These are phyloP conservation scores for Agaricus subrufescens DNA, from an alignment of 768 basidiomycete genomes.

Conservation along the genomic window DNA sequence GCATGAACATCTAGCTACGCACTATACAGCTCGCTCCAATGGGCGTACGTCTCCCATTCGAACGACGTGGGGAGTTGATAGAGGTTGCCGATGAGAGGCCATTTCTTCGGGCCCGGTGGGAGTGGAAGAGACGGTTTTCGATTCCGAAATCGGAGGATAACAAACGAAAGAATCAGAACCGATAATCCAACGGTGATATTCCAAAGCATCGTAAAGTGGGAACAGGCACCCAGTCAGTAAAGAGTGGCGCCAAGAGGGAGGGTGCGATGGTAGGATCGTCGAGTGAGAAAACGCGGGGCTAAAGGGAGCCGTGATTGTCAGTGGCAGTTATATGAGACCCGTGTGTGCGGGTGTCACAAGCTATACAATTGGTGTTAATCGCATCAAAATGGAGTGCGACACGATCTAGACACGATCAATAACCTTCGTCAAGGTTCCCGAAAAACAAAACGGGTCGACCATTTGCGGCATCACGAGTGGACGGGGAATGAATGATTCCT, in stretches of 20 bases:
- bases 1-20: not conserved
- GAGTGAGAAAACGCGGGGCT: not conserved
- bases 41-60: conserved; percentile 31
- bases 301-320: no score
- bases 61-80: conserved; percentile 30
- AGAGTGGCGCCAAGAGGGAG: not conserved
- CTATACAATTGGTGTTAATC: not conserved
- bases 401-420: not conserved
- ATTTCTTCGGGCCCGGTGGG: conserved; percentile 36
- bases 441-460: not conserved
- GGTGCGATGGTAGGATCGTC: not conserved
- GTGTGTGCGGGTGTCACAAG: not conserved
- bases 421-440: not conserved
- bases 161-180: not conserved
- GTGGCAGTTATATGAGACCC: not conserved
- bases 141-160: not conserved
- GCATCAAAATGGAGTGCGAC: conserved; percentile 7
- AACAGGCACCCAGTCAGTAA: not conserved
- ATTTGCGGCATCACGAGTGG: not conserved
- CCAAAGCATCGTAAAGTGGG: not conserved
- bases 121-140: conserved; percentile 19
- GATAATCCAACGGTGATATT: not conserved
- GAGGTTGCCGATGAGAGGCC: conserved; percentile 36
- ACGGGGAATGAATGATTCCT: not conserved
- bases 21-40: conserved; percentile 36